Base-by-base conservation (phyloP, 805 yeast species). In the Saccharomycopsis sp. region DNA sequence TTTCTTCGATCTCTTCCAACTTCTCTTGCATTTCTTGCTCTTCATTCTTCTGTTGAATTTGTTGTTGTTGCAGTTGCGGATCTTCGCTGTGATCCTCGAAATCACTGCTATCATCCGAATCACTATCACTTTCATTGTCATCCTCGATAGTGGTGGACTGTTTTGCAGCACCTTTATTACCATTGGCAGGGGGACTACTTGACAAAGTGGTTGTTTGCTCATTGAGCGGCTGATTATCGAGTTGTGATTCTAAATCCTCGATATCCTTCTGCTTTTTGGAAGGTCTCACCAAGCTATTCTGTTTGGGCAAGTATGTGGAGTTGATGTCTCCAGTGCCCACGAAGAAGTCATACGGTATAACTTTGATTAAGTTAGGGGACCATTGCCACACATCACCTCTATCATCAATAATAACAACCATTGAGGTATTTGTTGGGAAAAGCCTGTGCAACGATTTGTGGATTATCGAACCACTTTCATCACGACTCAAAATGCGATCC, bases 371-470 rank as follows among this genome's bases (percentile, higher is more conserved):
- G 56, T 92, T 88, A 9, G 81, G 77, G 50, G 86, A 83, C 98
- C 98, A 92, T 54, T 83, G 84, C 98, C 98, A 92, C 16, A 92
- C 98, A 59, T 92, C 98, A 2, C 96, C 98, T 57, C 98, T 73
- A 59, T 92, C 98, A 59, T 92, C 98, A 45, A 92, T 92, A 34
- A 92, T 80, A 2, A 84, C 92, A 23, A 92, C 98, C 95, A 92
- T 82, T 13, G 94, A 80, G 18, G 94, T 94, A 50, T 89, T 95
- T 2, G 89, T 94, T 0, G 98, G 98, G 53, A 92, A 92, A 41
- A 92, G 66, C 48, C 97, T 67, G 53, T 82, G 80, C 46, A 92
- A 65, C 27, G 89, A 84, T 56, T 92, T 92, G 50, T 84, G 95
- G 2, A 95, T 80, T 48, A 89, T 61, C 4, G 87, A 82, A 0